phyloP scores from a whole-genome alignment of 2,329 filamentous ascomycete genomes.

The Diaporthe citrichinensis region DNA sequence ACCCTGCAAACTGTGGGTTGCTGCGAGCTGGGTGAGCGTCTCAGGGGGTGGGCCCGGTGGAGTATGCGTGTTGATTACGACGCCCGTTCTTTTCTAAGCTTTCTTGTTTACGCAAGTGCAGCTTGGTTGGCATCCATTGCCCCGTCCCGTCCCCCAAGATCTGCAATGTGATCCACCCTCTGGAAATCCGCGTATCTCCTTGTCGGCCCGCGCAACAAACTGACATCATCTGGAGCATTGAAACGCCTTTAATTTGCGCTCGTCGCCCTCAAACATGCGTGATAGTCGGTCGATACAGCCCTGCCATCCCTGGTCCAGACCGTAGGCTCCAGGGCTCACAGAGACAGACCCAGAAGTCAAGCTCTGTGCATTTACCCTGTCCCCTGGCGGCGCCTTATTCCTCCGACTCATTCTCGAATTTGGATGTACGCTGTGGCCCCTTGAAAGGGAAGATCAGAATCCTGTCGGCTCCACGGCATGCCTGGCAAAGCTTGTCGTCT shows the following conservation, averaged over 20 bases:
- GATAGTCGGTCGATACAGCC: slow-evolving; percentile 4
- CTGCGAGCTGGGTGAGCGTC: background rate
- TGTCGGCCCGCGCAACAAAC: slow-evolving; percentile 12
- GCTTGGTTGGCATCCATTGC: slow-evolving; percentile 17
- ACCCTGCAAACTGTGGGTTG: slow-evolving; percentile 29
- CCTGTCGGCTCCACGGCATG: slow-evolving; percentile 19
- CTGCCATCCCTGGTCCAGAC: background rate
- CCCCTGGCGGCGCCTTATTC: background rate
- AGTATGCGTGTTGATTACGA: slow-evolving; percentile 16
- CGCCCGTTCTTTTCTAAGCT: slow-evolving; percentile 32
- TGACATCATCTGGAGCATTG: slow-evolving; percentile 25
- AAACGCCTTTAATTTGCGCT: slow-evolving; percentile 31
- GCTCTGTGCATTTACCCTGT: background rate
- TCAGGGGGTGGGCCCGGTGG: slow-evolving; percentile 31
- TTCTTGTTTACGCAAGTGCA: slow-evolving; percentile 9
- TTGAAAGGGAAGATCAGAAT: slow-evolving; percentile 8
- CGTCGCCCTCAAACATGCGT: background rate
- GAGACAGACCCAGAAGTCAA: background rate
- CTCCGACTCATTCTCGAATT: slow-evolving; percentile 6
- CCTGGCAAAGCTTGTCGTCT: slow-evolving; percentile 4
- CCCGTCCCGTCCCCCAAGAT: slow-evolving; percentile 5
- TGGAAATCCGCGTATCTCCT: slow-evolving; percentile 15
- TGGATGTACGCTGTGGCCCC: background rate
- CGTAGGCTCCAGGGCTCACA: background rate
- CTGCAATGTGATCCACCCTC: slow-evolving; percentile 8